Base-by-base conservation (phyloP, 1,284 basidiomycete species). In the Athelia sp. region DNA sequence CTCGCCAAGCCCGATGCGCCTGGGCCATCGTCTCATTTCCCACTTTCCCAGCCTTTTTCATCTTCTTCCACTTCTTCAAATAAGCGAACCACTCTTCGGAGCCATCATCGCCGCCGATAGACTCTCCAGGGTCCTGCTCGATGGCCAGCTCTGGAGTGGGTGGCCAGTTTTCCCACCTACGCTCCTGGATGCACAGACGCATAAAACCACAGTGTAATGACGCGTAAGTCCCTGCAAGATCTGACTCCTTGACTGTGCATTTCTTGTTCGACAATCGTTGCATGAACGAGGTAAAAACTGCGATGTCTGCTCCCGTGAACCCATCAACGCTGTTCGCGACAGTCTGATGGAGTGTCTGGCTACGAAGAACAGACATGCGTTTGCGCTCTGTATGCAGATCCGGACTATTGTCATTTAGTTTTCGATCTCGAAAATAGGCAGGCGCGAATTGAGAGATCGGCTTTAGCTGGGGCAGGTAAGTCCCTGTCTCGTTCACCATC, bases 331-430 rank as follows among this genome's bases (percentile, higher is more conserved):
- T 48, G 22, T 49, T 11, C 18, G 45, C 13, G 3, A 64, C 49
- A 15, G 62, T 61, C 4, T 51, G 48, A 15, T 68, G 61, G 11
- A 72, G 52, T 3, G 50, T 49, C 1, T 52, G 10, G 47, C 71
- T 62, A 2, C 68, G 63, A 3, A 75, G 60, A 14, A 72, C 58
- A 3, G 72, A 72, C 22, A 66, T 55, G 29, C 70, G 59, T 31
- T 51, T 51, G 4, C 60, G 56, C 49, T 66, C 64, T 1, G 46
- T 57, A 17, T 62, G 55, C 19, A 69, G 31, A 4, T 54, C 26
- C 1, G 67, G 55, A 3, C 60, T 46, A 43, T 48, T 46, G 4
- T 56, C 56, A 4, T 54, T 44, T 13, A 66, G 48, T 3, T 46
- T 51, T 15, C 61, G 58, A 34, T 65, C 63, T 10, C 56, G 49